Evolutionary conservation across 495 filamentous ascomycete species (phyloP).

Genomic region (Aspergillus carlsbadensis): DNA sequence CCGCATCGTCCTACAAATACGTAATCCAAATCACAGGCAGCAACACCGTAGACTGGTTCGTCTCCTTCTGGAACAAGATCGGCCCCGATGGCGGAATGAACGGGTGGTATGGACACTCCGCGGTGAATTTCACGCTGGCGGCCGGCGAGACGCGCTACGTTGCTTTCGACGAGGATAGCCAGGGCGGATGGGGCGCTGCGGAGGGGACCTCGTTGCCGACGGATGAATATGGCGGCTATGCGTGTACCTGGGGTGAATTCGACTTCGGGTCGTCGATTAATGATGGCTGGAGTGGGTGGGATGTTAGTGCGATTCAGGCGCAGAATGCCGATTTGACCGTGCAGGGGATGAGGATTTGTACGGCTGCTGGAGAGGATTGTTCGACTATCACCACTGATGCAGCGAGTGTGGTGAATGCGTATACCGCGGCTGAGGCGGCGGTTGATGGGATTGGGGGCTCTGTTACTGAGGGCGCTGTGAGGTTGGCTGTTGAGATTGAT

Average conservation of each 20-base stretch:
- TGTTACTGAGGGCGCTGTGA: background rate
- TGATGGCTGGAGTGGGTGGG: background rate
- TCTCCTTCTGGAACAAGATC: constrained; percentile 4
- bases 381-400: background rate
- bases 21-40: background rate
- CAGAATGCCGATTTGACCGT: constrained; percentile 1
- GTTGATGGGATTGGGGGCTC: constrained; percentile 1
- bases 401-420: background rate
- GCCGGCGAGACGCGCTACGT: background rate
- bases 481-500: constrained; percentile 2
- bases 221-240: background rate
- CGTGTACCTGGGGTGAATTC: constrained; percentile 4
- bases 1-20: background rate
- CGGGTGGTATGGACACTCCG: constrained; percentile 1
- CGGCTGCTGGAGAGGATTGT: background rate
- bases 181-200: constrained; percentile 5
- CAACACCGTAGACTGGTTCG: background rate
- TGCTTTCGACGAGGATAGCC: background rate
- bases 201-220: background rate
- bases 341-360: constrained; percentile 5
- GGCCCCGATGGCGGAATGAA: background rate
- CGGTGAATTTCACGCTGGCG: background rate
- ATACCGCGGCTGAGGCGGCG: background rate
- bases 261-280: background rate
- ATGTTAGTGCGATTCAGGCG: constrained; percentile 3